phyloP scores from a whole-genome alignment of 1,139 yeast genomes.

The Geotrichum reessii region DNA sequence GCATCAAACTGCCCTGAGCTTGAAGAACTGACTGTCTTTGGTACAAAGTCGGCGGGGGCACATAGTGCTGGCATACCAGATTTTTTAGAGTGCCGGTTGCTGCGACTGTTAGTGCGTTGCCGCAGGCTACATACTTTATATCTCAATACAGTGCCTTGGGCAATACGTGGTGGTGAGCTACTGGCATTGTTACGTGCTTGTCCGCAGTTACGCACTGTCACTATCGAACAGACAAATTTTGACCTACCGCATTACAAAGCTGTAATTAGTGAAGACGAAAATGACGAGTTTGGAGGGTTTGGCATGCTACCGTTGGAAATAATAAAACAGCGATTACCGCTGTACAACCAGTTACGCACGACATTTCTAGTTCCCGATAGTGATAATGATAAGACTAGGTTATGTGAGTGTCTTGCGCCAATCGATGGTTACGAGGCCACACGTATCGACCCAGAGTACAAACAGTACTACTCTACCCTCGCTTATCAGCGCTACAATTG shows the following conservation, averaged over 20 bases:
- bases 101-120: conserved; percentile 4
- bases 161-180: conserved; percentile 2
- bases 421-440: conserved; percentile 8
- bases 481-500: conserved; percentile 7
- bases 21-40: conserved; percentile 6
- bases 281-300: conserved; percentile 10
- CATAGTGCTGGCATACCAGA: conserved; percentile 4
- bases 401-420: conserved; percentile 1
- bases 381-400: background rate
- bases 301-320: conserved; percentile 9
- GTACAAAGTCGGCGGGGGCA: background rate
- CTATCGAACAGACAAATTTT: conserved; percentile 4
- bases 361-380: conserved; percentile 1
- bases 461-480: conserved; percentile 7
- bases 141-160: background rate
- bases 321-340: conserved; percentile 4
- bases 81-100: conserved; percentile 2
- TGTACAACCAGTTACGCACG: conserved; percentile 1
- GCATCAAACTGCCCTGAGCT: conserved; percentile 5
- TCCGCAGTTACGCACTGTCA: background rate
- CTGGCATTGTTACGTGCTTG: background rate
- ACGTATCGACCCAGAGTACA: conserved; percentile 2
- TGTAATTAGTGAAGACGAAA: conserved; percentile 3
- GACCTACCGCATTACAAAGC: conserved; percentile 2
- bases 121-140: conserved; percentile 1